Evolutionary conservation across 768 basidiomycete species (phyloP).

Genomic region (Melanogaster broomeanus): DNA sequence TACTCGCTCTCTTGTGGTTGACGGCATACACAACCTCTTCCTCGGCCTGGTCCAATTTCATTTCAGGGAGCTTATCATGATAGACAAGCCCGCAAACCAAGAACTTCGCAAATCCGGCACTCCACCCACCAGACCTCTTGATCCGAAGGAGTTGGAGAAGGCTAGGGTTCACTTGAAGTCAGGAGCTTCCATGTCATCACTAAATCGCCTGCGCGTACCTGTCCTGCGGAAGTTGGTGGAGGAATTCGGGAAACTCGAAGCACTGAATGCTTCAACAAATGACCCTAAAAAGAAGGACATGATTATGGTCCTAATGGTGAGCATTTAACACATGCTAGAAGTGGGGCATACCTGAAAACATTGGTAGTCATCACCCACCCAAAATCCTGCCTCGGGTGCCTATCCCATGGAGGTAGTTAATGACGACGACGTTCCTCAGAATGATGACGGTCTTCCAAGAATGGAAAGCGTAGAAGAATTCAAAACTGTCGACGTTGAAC

Average conservation of each 20-base stretch:
- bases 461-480: neutral
- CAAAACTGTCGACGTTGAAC: neutral
- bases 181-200: neutral
- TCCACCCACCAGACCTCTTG: neutral
- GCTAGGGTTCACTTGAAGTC: neutral
- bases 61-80: too few relatives aligned
- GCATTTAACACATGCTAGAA: neutral
- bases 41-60: conserved; percentile 14
- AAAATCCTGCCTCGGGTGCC: neutral
- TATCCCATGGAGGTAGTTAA: neutral
- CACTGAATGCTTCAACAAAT: neutral
- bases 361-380: neutral
- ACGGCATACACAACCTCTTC: conserved; percentile 41
- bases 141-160: neutral
- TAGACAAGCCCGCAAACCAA: neutral
- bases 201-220: neutral
- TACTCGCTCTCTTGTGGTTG: conserved; percentile 27
- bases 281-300: neutral
- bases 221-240: neutral
- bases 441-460: neutral
- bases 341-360: neutral
- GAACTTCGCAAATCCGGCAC: neutral
- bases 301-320: neutral
- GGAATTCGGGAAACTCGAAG: neutral
- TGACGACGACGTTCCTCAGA: neutral